Conservation (phyloP, 1,284 basidiomycete species). For the Hymenochaete sp. region DNA sequence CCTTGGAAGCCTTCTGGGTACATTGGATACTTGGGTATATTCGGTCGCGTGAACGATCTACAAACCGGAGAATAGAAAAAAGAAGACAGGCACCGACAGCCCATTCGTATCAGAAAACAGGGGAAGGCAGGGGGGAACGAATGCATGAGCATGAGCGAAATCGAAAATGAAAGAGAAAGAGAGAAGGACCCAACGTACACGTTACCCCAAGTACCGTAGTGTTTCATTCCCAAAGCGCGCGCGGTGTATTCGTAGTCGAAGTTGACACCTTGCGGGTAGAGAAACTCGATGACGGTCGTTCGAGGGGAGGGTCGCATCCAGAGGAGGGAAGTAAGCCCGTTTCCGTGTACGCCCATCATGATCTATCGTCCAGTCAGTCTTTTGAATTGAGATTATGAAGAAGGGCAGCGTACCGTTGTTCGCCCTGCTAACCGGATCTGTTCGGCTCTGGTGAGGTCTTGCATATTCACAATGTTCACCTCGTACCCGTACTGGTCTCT, state of each 20-base stretch:
- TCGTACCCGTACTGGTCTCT: constrained; percentile 70
- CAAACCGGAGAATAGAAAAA: neutral
- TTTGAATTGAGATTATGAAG: neutral
- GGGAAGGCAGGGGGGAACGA: neutral
- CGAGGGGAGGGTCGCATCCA: constrained; percentile 78
- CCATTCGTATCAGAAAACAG: neutral
- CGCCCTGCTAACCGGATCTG: constrained; percentile 70
- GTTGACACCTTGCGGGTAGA: constrained; percentile 77
- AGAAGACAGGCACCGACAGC: neutral
- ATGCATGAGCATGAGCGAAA: too few relatives aligned
- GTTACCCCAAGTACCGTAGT: constrained; percentile 78
- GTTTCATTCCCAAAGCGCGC: constrained; percentile 70
- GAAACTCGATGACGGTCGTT: constrained; percentile 85
- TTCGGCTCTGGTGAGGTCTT: constrained; percentile 67
- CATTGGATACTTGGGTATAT: constrained; percentile 35
- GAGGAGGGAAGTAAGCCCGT: constrained; percentile 72
- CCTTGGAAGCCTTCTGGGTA: constrained; percentile 53
- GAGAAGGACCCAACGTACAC: constrained; percentile 29
- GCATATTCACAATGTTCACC: constrained; percentile 77
- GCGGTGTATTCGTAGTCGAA: constrained; percentile 80
- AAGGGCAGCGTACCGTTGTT: constrained; percentile 54
- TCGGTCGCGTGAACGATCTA: constrained; percentile 40
- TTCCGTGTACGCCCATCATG: constrained; percentile 83
- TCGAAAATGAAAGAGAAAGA: neutral
- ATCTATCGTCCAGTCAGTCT: constrained; percentile 38